phyloP scores from a whole-genome alignment of 2,329 filamentous ascomycete species.

The Sporothrix curviconia region DNA sequence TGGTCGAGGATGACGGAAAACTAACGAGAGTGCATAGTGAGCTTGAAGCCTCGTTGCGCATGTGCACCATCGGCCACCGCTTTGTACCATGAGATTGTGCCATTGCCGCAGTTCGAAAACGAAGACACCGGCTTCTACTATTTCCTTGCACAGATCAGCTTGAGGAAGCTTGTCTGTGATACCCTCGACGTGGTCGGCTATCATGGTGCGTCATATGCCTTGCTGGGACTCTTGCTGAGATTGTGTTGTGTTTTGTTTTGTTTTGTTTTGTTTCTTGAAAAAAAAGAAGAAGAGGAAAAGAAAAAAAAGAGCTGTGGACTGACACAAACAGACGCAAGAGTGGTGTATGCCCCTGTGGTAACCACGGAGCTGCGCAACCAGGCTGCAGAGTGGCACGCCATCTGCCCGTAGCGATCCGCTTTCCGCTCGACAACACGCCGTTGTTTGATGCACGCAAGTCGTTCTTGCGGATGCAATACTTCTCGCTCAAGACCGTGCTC shows the following conservation, averaged over 20 bases:
- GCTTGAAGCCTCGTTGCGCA: slow-evolving; percentile 12
- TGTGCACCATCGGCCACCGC: slow-evolving; percentile 17
- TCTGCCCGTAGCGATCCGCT: slow-evolving; percentile 17
- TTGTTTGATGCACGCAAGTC: slow-evolving; percentile 17
- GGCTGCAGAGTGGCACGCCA: slow-evolving; percentile 16
- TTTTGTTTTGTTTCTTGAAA: no score
- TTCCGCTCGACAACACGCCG: slow-evolving; percentile 16
- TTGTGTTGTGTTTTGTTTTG: no score
- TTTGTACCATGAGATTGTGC: slow-evolving; percentile 16
- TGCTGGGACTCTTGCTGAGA: no score
- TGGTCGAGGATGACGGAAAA: no score
- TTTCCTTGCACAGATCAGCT: slow-evolving; percentile 18
- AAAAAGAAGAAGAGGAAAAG: no score
- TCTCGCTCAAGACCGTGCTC: slow-evolving; percentile 13
- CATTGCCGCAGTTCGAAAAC: slow-evolving; percentile 15
- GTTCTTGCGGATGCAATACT: slow-evolving; percentile 16
- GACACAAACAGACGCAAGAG: slow-evolving; percentile 5
- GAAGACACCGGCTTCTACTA: slow-evolving; percentile 19
- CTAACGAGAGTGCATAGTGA: no score
- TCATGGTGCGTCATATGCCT: slow-evolving; percentile 6
- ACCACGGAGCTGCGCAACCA: slow-evolving; percentile 16
- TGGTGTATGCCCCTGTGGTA: slow-evolving; percentile 15
- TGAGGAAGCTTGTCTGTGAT: slow-evolving; percentile 15
- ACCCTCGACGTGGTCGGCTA: slow-evolving; percentile 17
- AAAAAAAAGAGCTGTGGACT: no score